Base-by-base conservation (phyloP, 208 protist genomes). In the Vickermania ingenoplastis region DNA sequence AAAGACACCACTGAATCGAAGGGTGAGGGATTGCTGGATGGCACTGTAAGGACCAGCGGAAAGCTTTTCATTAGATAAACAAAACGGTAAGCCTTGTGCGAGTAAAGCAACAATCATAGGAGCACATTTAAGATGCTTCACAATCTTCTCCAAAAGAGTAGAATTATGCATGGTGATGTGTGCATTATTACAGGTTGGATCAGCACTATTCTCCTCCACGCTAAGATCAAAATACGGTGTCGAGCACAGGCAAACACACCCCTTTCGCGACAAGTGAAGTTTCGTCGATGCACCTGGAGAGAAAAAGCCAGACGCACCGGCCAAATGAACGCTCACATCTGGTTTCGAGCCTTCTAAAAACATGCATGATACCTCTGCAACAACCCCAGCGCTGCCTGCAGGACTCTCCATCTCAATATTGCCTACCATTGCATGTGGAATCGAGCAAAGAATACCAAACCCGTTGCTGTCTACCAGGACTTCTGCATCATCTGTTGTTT, bases 51-150 rank as follows among this genome's bases (percentile, higher is more conserved):
- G 67, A 29, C 31, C 57, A 25, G 74, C 69, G 24, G 69, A 62
- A 22, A 79, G 66, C 48, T 81, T 71, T 5, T 77, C 63, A 1
- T 71, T 50, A 1, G 72, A 54, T 24, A 86, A 75, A 24, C 62
- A 66, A 27, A 90, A 74, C 1, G 67, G 69, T 21, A 92, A 61
- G 30, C 73, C 77, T 24, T 86, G 71, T 1, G 77, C 67, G 27
- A 74, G 31, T 11, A 92, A 36, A 0, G 71, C 49, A 17, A 65
- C 50, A 3, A 94, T 73, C 31, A 94, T 66, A 0, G 83, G 81
- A 1, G 71, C 61, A 4, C 29, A 23, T 13, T 68, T 50, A 13
- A 92, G 58, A 25, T 69, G 28, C 7, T 71, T 54, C 25, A 53
- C 36, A 21, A 92, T 64, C 0, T 54, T 31, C 1, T 67, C 48